phyloP scores from a whole-genome alignment of 2,329 filamentous ascomycete genomes.

The Ophiostoma sp. region DNA sequence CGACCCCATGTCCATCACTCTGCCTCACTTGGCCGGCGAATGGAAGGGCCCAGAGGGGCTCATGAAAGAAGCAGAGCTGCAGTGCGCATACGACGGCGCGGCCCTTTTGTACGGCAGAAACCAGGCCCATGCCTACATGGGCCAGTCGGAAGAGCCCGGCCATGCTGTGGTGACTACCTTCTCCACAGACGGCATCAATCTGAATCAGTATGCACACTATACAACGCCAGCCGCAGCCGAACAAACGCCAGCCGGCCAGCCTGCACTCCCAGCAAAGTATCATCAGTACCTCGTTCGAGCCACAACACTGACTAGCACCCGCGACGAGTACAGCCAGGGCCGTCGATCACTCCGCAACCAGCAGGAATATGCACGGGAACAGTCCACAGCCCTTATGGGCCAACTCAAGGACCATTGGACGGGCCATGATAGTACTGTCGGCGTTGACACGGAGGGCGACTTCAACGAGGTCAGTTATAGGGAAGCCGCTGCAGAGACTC shows the following conservation, averaged over 20 bases:
- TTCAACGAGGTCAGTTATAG: too few species aligned
- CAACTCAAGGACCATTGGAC: too few species aligned
- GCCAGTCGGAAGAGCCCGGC: conserved; percentile 24
- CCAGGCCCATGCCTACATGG: conserved; percentile 27
- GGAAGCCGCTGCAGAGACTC: too few species aligned
- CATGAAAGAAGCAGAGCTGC: conserved; percentile 22
- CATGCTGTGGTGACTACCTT: conserved; percentile 30
- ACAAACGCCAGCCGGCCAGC: too few species aligned
- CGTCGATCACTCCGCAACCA: too few species aligned
- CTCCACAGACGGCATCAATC: conserved; percentile 28
- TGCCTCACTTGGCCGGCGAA: conserved; percentile 32
- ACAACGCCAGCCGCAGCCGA: conserved; percentile 18
- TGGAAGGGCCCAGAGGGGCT: conserved; percentile 25
- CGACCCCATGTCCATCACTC: conserved; percentile 25
- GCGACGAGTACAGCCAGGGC: too few species aligned
- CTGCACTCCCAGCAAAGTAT: conserved; percentile 19
- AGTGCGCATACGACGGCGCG: conserved; percentile 16
- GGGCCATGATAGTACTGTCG: too few species aligned
- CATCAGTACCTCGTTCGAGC: conserved; percentile 26
- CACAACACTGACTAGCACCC: too few species aligned
- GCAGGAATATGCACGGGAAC: too few species aligned
- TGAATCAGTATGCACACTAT: conserved; percentile 32
- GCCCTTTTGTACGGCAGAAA: conserved; percentile 30
- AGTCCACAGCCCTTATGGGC: too few species aligned
- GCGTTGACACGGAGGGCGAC: too few species aligned